Percentiles rank a stretch among this genome's conserved stretches.
Conservation (phyloP, 1,139 yeast genomes). For the Geotrichum siamense region DNA sequence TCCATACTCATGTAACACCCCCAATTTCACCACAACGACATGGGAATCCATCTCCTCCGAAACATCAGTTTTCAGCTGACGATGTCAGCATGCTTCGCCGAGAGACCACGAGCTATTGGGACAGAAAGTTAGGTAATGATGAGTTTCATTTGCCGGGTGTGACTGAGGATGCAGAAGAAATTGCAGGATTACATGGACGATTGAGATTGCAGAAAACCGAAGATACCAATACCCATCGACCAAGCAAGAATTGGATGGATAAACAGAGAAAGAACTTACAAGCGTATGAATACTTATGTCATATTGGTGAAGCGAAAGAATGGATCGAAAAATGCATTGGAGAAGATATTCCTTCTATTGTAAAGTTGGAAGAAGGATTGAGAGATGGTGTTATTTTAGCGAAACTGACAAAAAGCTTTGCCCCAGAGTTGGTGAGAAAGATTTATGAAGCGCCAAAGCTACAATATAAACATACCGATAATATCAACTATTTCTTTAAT, state of each 20-base stretch:
- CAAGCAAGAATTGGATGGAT: constrained; percentile 39
- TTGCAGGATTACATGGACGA: constrained; percentile 35
- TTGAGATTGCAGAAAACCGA: constrained; percentile 33
- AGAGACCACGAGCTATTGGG: constrained; percentile 16
- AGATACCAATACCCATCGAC: constrained; percentile 26
- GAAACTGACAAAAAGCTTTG: constrained; percentile 61
- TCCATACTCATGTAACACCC: too few relatives aligned
- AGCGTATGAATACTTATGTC: constrained; percentile 79
- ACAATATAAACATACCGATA: constrained; percentile 88
- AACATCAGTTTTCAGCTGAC: constrained; percentile 12
- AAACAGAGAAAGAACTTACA: constrained; percentile 40
- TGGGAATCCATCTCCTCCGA: constrained; percentile 12
- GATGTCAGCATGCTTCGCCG: constrained; percentile 16
- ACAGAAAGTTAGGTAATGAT: constrained; percentile 11
- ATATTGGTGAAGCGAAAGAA: constrained; percentile 76
- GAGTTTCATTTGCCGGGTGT: constrained; percentile 23
- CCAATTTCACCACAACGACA: constrained; percentile 1
- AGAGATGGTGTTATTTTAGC: constrained; percentile 85
- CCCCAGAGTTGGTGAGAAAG: constrained; percentile 54
- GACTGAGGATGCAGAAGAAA: constrained; percentile 33
- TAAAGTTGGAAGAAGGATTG: constrained; percentile 55
- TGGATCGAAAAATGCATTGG: constrained; percentile 61
- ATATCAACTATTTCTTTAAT: constrained; percentile 76
- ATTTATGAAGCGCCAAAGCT: constrained; percentile 55
- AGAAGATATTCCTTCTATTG: constrained; percentile 45